phyloP scores from a whole-genome alignment of 148 eudicot species.

The Beta vulgaris region DNA sequence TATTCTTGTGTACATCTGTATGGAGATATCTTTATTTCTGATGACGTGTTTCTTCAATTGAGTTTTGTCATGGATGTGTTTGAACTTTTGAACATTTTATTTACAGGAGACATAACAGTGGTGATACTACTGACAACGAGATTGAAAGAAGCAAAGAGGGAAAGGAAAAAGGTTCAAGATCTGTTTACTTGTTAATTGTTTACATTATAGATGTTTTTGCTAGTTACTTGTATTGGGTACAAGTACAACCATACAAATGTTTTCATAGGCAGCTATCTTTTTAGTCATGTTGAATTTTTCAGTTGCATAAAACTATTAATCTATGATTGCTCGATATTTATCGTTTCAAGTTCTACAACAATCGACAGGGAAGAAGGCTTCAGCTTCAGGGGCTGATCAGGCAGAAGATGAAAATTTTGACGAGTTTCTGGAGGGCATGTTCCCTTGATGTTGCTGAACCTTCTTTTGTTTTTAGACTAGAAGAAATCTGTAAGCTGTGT shows the following conservation, averaged over 20 bases:
- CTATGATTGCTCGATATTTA: neutral
- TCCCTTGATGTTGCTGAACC: constrained; percentile 54
- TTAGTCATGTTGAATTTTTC: neutral
- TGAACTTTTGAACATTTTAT: too few relatives aligned
- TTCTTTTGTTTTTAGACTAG: too few relatives aligned
- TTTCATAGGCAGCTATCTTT: neutral
- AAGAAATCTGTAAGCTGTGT: too few relatives aligned
- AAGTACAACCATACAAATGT: too few relatives aligned
- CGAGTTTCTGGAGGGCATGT: constrained; percentile 81
- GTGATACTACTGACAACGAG: constrained; percentile 35
- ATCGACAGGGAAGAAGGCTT: constrained; percentile 36
- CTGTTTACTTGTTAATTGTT: neutral
- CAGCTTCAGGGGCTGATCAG: constrained; percentile 23
- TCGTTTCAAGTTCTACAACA: neutral
- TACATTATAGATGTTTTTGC: neutral
- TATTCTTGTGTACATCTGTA: constrained; percentile 1
- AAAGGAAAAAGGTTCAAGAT: constrained; percentile 47
- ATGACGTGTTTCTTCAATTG: neutral
- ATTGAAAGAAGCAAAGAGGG: constrained; percentile 35
- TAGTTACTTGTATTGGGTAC: neutral
- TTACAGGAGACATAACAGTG: constrained; percentile 50
- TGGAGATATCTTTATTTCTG: neutral
- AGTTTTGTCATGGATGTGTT: neutral
- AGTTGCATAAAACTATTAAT: neutral
- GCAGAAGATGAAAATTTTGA: constrained; percentile 57